phyloP scores from a whole-genome alignment of 1,139 yeast species.

The Geotrichum carabidarum region DNA sequence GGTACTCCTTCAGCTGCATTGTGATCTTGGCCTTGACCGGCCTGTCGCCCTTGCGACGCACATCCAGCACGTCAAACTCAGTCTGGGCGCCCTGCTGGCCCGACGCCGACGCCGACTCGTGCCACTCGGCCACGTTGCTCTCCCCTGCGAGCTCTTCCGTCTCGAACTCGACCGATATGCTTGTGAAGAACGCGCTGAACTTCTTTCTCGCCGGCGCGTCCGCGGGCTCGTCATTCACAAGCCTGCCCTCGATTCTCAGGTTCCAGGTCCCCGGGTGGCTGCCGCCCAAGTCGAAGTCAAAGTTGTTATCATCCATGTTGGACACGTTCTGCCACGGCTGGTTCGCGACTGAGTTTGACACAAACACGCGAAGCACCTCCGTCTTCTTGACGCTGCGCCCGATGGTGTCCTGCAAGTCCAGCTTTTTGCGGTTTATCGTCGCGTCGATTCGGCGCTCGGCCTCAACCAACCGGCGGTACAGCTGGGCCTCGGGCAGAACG shows the following conservation, averaged over 20 bases:
- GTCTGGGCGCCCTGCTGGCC: slow-evolving; percentile 27
- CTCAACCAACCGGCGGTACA: slow-evolving; percentile 64
- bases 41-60: slow-evolving; percentile 68
- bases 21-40: slow-evolving; percentile 69
- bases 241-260: slow-evolving; percentile 78
- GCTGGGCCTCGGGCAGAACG: slow-evolving; percentile 66
- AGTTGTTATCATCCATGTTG: slow-evolving; percentile 37
- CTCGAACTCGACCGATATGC: slow-evolving; percentile 72
- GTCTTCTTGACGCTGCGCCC: slow-evolving; percentile 40
- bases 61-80: slow-evolving; percentile 83
- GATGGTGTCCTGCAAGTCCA: slow-evolving; percentile 74
- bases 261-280: slow-evolving; percentile 65
- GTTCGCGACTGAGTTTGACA: slow-evolving; percentile 76
- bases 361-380: slow-evolving; percentile 67
- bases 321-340: slow-evolving; percentile 78
- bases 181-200: slow-evolving; percentile 77
- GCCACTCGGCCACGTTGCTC: slow-evolving; percentile 59
- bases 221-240: slow-evolving; percentile 46
- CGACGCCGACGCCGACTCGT: slow-evolving; percentile 38
- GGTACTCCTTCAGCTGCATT: slow-evolving; percentile 68
- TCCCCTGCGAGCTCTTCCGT: slow-evolving; percentile 39
- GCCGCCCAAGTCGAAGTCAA: slow-evolving; percentile 34
- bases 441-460: slow-evolving; percentile 80
- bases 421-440: slow-evolving; percentile 70
- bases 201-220: slow-evolving; percentile 46